phyloP scores from a whole-genome alignment of 129 eudicot species.

The Silybum marianum region DNA sequence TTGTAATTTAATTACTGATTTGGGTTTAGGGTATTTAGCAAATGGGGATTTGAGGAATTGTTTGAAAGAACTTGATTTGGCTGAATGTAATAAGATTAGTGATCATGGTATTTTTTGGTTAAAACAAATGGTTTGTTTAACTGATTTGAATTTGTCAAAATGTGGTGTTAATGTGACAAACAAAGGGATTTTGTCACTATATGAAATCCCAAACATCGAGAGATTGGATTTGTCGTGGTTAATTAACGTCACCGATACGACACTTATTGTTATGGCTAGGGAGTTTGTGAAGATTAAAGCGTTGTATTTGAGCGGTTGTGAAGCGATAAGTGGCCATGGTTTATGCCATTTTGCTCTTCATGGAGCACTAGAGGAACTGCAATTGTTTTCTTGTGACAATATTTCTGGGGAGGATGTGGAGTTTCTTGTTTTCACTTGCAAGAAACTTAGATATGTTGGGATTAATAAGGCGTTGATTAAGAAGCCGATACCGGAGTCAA shows the following conservation, averaged over 20 bases:
- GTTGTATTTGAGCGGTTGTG: slow-evolving; percentile 11
- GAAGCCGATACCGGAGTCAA: background rate
- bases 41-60: slow-evolving; percentile 11
- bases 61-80: slow-evolving; percentile 2
- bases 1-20: slow-evolving; percentile 14
- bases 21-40: slow-evolving; percentile 18
- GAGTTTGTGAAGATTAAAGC: background rate
- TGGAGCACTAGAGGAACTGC: background rate
- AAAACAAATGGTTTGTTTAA: background rate
- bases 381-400: slow-evolving; percentile 5
- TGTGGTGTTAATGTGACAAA: slow-evolving; percentile 9
- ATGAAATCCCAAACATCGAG: background rate
- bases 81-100: slow-evolving; percentile 22
- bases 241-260: slow-evolving; percentile 11
- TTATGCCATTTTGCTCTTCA: background rate
- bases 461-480: background rate
- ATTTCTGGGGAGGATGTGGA: slow-evolving; percentile 10
- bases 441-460: background rate
- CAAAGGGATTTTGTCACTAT: background rate
- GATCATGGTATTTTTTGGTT: slow-evolving; percentile 10
- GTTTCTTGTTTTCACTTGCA: background rate
- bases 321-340: background rate
- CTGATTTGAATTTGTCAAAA: slow-evolving; percentile 2
- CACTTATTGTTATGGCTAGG: background rate
- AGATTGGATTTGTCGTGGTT: slow-evolving; percentile 13